A percentile compares a stretch with the other conserved stretches of the same genome.
These are phyloP conservation scores for Myriosclerotinia scirpicola DNA, from an alignment of 2,329 filamentous ascomycete genomes.

Conservation along the genomic window DNA sequence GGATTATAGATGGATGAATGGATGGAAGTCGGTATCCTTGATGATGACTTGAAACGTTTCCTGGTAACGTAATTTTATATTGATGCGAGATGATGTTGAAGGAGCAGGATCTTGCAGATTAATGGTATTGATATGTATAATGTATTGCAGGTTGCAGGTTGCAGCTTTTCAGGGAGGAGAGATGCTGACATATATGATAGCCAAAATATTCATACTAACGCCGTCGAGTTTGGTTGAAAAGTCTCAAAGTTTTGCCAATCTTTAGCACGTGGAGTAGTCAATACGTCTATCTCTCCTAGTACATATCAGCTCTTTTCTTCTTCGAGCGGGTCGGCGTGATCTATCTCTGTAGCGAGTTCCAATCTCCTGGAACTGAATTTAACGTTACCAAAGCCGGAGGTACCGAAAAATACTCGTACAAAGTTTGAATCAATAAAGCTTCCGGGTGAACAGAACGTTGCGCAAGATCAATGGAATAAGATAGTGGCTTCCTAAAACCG, in stretches of 20 bases:
- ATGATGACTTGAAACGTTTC: background rate
- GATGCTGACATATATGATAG: conserved; percentile 26
- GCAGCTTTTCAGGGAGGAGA: conserved; percentile 10
- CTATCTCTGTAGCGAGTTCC: conserved; percentile 28
- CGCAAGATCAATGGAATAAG: conserved; percentile 21
- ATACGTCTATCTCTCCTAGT: conserved; percentile 19
- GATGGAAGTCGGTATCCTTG: conserved; percentile 10
- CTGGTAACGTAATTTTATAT: conserved; percentile 22
- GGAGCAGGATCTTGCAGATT: conserved; percentile 18
- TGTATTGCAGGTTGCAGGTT: conserved; percentile 12
- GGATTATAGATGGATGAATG: background rate
- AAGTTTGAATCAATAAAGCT: conserved; percentile 28
- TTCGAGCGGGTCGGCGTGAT: conserved; percentile 27
- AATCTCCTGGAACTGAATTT: conserved; percentile 29
- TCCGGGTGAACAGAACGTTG: conserved; percentile 28
- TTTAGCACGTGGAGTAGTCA: conserved; percentile 25
- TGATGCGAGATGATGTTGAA: conserved; percentile 19
- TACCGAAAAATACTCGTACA: conserved; percentile 31
- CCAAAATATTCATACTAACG: conserved; percentile 23
- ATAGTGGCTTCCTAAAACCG: conserved; percentile 14
- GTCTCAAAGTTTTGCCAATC: conserved; percentile 21
- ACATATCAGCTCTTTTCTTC: conserved; percentile 25
- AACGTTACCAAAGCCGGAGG: conserved; percentile 31
- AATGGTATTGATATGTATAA: conserved; percentile 12
- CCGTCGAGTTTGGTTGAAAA: conserved; percentile 20